These are phyloP conservation scores for Brassica rapa DNA, from an alignment of 345 rosid species.

Conservation along the genomic window DNA sequence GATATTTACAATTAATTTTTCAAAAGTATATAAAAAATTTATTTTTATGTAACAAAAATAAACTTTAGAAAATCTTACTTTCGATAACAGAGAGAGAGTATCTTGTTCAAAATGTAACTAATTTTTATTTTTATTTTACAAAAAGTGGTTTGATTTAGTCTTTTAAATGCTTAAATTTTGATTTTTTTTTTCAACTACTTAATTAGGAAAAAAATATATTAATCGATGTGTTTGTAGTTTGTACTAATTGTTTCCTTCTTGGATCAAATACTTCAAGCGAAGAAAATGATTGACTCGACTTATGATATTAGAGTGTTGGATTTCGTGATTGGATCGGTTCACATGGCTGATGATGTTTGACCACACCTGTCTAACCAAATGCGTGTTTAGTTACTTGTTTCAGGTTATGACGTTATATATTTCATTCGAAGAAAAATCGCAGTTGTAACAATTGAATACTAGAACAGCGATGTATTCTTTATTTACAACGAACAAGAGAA, in stretches of 20 bases:
- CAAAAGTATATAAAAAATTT: too few species aligned
- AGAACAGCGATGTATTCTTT: conserved; percentile 17
- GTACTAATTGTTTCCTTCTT: background rate
- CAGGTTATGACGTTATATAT: background rate
- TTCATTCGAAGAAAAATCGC: too few species aligned
- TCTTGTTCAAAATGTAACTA: too few species aligned
- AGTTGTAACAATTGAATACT: conserved; percentile 1
- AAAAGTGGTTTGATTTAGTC: too few species aligned
- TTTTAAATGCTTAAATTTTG: background rate
- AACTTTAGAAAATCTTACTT: too few species aligned
- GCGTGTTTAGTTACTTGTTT: background rate
- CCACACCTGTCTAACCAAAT: background rate
- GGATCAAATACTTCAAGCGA: background rate
- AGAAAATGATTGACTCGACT: background rate
- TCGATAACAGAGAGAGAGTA: too few species aligned
- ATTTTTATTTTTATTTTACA: too few species aligned
- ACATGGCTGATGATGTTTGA: background rate
- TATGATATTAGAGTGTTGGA: background rate
- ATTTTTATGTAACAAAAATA: too few species aligned
- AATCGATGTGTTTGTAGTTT: background rate
- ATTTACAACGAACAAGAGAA: conserved; percentile 11
- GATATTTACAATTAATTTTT: too few species aligned
- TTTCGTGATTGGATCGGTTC: background rate
- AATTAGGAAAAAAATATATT: background rate
- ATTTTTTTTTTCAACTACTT: background rate